phyloP scores from a whole-genome alignment of 495 filamentous ascomycete species.

The Stereocaulon alpinum region DNA sequence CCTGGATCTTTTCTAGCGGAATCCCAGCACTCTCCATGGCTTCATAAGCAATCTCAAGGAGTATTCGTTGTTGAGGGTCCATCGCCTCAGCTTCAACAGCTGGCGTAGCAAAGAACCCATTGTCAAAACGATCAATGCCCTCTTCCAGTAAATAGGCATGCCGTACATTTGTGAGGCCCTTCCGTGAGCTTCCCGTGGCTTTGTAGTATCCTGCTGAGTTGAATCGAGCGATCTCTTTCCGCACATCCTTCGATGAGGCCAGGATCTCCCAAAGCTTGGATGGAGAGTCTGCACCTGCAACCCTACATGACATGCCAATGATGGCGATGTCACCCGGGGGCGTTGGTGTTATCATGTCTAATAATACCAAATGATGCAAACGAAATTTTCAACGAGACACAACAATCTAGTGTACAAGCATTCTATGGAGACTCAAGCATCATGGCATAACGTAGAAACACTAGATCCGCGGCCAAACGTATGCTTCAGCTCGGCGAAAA shows the following conservation, averaged over 20 bases:
- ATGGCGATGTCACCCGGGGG: conserved; percentile 31
- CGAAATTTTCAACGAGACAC: too few relatives aligned
- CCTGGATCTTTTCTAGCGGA: conserved; percentile 22
- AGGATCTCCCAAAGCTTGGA: conserved; percentile 34
- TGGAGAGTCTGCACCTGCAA: conserved; percentile 39
- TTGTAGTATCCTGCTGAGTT: conserved; percentile 6
- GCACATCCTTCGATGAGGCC: conserved; percentile 1
- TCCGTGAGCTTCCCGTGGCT: conserved; percentile 1
- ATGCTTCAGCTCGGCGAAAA: too few relatives aligned
- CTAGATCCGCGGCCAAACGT: too few relatives aligned
- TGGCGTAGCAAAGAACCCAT: conserved; percentile 49
- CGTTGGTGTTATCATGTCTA: too few relatives aligned
- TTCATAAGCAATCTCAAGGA: conserved; percentile 53
- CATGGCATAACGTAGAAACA: too few relatives aligned
- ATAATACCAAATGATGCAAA: too few relatives aligned
- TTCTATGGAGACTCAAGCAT: too few relatives aligned
- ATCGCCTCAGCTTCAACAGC: conserved; percentile 42
- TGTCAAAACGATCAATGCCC: conserved; percentile 32
- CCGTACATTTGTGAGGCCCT: conserved; percentile 15
- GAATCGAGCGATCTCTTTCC: conserved; percentile 16
- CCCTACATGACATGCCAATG: conserved; percentile 41
- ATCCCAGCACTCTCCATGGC: conserved; percentile 46
- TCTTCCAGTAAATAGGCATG: conserved; percentile 34
- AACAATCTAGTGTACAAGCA: too few relatives aligned
- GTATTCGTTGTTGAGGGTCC: conserved; percentile 40